phyloP scores from a whole-genome alignment of 352 stramenopile species.

The Pythium graminicola region DNA sequence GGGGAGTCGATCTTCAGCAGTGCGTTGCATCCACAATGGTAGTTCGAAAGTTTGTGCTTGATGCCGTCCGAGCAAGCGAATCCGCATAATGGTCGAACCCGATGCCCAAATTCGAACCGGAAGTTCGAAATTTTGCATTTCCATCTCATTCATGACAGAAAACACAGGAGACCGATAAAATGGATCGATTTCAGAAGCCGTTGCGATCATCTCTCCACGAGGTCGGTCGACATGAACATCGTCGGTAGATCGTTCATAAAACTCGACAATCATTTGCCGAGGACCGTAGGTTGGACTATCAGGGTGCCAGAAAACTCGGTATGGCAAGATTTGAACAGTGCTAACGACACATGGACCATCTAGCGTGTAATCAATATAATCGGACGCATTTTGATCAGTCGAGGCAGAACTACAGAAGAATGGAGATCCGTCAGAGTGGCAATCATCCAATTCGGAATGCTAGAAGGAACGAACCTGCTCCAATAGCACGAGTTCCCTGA shows the following conservation, averaged over 20 bases:
- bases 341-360: slow-evolving; percentile 50
- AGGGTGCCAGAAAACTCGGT: slow-evolving; percentile 76
- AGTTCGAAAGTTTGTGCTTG: slow-evolving; percentile 71
- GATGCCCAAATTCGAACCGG: slow-evolving; percentile 39
- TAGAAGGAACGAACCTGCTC: slow-evolving; percentile 42
- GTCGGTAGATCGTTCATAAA: slow-evolving; percentile 29
- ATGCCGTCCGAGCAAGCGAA: slow-evolving; percentile 60
- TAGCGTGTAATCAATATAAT: slow-evolving; percentile 74
- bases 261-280: slow-evolving; percentile 61
- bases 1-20: slow-evolving; percentile 35
- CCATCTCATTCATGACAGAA: slow-evolving; percentile 66
- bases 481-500: slow-evolving; percentile 74
- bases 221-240: neutral
- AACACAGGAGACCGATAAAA: slow-evolving; percentile 54
- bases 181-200: slow-evolving; percentile 16
- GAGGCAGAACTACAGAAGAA: slow-evolving; percentile 54
- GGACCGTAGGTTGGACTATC: slow-evolving; percentile 68
- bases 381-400: slow-evolving; percentile 40
- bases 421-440: too few relatives aligned
- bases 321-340: slow-evolving; percentile 63
- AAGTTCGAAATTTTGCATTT: slow-evolving; percentile 52
- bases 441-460: neutral
- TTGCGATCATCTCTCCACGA: neutral
- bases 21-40: slow-evolving; percentile 36
- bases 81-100: slow-evolving; percentile 39